Percentiles rank a stretch among this genome's conserved stretches.
Evolutionary conservation across 805 yeast genomes (phyloP).

Genomic region (Blastobotrys chiropterorum): DNA sequence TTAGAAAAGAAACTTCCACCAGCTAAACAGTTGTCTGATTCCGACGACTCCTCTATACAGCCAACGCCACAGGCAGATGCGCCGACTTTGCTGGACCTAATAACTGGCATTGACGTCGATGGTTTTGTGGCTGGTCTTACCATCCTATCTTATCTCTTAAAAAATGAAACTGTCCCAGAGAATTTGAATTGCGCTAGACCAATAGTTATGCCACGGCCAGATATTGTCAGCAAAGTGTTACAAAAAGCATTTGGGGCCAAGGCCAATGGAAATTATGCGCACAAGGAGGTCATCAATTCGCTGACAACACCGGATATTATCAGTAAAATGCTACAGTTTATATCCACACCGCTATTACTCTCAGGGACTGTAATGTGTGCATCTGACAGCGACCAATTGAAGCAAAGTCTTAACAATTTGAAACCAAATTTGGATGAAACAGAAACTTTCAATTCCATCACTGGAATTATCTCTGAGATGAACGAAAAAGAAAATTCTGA

Average conservation of each 20-base stretch:
- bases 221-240: conserved; percentile 15
- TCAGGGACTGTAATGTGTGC: background rate
- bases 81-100: conserved; percentile 16
- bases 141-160: conserved; percentile 14
- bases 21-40: background rate
- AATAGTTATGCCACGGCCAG: conserved; percentile 19
- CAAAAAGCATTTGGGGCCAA: conserved; percentile 12
- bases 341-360: background rate
- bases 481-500: background rate
- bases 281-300: background rate
- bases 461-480: background rate
- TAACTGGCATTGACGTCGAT: conserved; percentile 14
- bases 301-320: background rate
- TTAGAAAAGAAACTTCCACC: background rate
- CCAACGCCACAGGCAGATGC: background rate
- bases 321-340: background rate
- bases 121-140: conserved; percentile 16
- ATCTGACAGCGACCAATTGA: background rate
- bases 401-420: background rate
- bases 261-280: background rate
- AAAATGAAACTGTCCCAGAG: conserved; percentile 15
- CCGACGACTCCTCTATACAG: background rate
- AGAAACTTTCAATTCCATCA: background rate
- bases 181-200: conserved; percentile 14
- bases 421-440: background rate